Evolutionary conservation across 1,284 basidiomycete genomes (phyloP).

Genomic region (Bjerkandera adusta): DNA sequence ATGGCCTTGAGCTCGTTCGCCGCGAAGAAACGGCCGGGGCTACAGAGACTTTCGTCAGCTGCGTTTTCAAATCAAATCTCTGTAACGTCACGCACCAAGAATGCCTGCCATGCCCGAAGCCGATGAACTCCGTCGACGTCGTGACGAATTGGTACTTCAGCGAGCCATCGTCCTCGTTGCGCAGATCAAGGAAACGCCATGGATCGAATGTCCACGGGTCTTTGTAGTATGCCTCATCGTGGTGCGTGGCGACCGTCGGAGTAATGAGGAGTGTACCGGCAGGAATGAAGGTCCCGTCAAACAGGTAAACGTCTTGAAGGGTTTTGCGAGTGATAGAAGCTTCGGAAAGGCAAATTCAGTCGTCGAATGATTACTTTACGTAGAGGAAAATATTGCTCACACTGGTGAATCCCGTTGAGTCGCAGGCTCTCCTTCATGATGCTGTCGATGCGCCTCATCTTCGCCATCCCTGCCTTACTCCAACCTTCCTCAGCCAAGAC

Average conservation of each 20-base stretch:
- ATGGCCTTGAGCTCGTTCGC: constrained; percentile 44
- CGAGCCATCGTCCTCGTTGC: constrained; percentile 27
- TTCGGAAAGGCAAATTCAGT: constrained; percentile 14
- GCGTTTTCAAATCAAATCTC: neutral
- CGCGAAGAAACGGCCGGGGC: constrained; percentile 48
- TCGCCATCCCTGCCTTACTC: constrained; percentile 41
- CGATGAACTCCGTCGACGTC: constrained; percentile 35
- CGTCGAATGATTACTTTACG: neutral
- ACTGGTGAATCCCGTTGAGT: constrained; percentile 29
- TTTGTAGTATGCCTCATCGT: constrained; percentile 39
- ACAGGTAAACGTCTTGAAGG: constrained; percentile 36
- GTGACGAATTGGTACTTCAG: constrained; percentile 33
- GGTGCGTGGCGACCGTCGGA: constrained; percentile 41
- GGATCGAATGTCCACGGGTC: constrained; percentile 40
- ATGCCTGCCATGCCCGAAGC: constrained; percentile 43
- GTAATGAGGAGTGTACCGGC: constrained; percentile 40
- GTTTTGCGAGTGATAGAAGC: constrained; percentile 23
- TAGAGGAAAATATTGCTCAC: constrained; percentile 8
- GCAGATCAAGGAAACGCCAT: constrained; percentile 44
- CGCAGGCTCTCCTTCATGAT: constrained; percentile 49
- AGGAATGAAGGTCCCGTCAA: constrained; percentile 42
- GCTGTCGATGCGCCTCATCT: constrained; percentile 51
- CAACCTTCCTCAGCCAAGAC: constrained; percentile 40
- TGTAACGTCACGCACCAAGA: constrained; percentile 35
- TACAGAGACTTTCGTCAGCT: constrained; percentile 4